Conservation (phyloP, 345 rosid species). For the Hibiscus mutabilis region DNA sequence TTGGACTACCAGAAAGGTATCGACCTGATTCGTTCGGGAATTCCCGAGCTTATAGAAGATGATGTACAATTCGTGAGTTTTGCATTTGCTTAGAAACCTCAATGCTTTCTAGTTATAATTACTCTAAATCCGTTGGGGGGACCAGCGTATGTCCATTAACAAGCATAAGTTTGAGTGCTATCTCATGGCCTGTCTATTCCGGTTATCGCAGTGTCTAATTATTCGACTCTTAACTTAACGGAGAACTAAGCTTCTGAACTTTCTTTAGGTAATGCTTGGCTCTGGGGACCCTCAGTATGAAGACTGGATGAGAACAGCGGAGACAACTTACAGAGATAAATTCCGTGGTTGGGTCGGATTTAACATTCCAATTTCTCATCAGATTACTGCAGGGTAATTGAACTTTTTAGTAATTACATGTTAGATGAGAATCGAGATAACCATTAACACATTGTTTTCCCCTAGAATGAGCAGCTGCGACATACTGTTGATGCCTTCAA, state of each 20-base stretch:
- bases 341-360: slow-evolving; percentile 98
- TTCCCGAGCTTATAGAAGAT: slow-evolving; percentile 71
- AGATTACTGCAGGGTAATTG: slow-evolving; percentile 89
- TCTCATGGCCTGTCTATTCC: background rate
- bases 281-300: slow-evolving; percentile 78
- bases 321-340: slow-evolving; percentile 56
- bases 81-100: slow-evolving; percentile 1
- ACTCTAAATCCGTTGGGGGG: background rate
- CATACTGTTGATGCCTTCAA: slow-evolving; percentile 94
- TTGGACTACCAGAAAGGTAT: slow-evolving; percentile 94
- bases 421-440: background rate
- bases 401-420: background rate
- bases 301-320: slow-evolving; percentile 82
- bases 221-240: background rate
- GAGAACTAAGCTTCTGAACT: slow-evolving; percentile 11
- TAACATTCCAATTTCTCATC: slow-evolving; percentile 83
- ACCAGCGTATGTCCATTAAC: too few relatives aligned
- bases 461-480: slow-evolving; percentile 61
- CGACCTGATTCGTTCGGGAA: slow-evolving; percentile 62
- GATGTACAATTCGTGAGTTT: slow-evolving; percentile 77
- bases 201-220: background rate
- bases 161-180: background rate
- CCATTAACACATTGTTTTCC: slow-evolving; percentile 2
- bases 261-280: slow-evolving; percentile 85
- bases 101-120: background rate